phyloP scores from a whole-genome alignment of 306 rosid species.

The Dryas drummondii region DNA sequence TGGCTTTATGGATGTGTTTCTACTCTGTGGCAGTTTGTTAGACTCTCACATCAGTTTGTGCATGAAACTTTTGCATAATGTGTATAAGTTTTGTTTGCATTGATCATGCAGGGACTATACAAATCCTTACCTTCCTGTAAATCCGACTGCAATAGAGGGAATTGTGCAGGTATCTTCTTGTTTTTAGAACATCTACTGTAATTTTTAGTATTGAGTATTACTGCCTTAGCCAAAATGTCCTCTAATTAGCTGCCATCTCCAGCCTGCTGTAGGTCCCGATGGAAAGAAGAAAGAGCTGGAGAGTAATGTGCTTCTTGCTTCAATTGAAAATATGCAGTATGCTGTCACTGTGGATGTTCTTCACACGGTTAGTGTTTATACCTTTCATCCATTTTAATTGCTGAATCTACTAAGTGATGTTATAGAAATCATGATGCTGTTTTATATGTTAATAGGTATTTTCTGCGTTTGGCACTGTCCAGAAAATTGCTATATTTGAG shows the following conservation, averaged over 20 bases:
- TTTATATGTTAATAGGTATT: conserved; percentile 55
- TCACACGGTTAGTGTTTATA: conserved; percentile 57
- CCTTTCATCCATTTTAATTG: neutral
- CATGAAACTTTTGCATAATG: neutral
- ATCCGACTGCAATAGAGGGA: conserved; percentile 90
- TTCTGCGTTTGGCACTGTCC: conserved; percentile 70
- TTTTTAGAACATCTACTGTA: conserved; percentile 3
- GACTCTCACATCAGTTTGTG: neutral
- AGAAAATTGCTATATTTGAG: conserved; percentile 86
- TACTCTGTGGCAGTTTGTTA: conserved; percentile 1
- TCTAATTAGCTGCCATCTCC: conserved; percentile 41
- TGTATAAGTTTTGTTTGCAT: conserved; percentile 8
- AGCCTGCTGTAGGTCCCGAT: conserved; percentile 81
- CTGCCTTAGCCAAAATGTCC: neutral
- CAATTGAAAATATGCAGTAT: conserved; percentile 96
- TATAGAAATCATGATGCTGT: conserved; percentile 10
- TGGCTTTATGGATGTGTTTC: neutral
- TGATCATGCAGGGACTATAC: conserved; percentile 77
- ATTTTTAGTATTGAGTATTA: conserved; percentile 9
- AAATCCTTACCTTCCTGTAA: conserved; percentile 92
- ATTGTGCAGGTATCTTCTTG: conserved; percentile 58
- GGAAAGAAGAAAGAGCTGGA: conserved; percentile 82
- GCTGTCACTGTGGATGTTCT: conserved; percentile 92
- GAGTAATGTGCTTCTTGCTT: conserved; percentile 92
- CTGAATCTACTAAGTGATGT: conserved; percentile 18